Evolutionary conservation across 208 protist species (phyloP), one percentile per base, ranked within the genome.

Genomic region (Herpetomonas tarakana): DNA sequence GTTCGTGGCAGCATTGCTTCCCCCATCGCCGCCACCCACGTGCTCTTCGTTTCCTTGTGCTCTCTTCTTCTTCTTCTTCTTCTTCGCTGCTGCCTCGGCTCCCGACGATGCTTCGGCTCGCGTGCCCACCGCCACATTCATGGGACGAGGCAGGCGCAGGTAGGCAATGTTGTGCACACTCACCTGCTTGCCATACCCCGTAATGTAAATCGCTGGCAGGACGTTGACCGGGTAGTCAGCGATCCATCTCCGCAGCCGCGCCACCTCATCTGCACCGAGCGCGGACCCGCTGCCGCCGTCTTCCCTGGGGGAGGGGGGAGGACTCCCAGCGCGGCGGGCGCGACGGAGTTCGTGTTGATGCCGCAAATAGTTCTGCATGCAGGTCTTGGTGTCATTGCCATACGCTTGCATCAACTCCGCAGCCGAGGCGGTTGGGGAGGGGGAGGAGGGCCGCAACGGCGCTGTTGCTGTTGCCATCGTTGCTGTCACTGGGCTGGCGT

Each of bases 121-220:
- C 9, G 2, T 12, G 21, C 41, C 21, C 9, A 3, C 16, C 35
- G 25, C 9, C 22, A 55, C 27, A 7, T 19, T 25, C 24, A 45
- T 51, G 21, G 65, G 78, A 2, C 71, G 47, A 1, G 78, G 74
- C n/a, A 91, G 38, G 3, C 70, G 79, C 25, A 86, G 68, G 53
- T 91, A 92, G 4, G 78, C 84, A 44, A 83, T 77, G 58, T 83
- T 81, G 66, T 88, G 69, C 28, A 86, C 77, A 59, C 74, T 83
- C 25, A 76, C 50, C 47, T 74, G 62, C 26, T 64, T 73, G 47
- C 60, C 65, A 62, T 79, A 81, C 12, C 79, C 79, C 9, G 79
- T 84, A 46, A 87, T 76, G 56, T 75, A 85, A 0, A 82, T 65
- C 27, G 62, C 62, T 18, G 74, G 63, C 39, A 51, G 24, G 19